Conservation (phyloP, 2,329 filamentous ascomycete species). For the Pleomassaria siparia region DNA sequence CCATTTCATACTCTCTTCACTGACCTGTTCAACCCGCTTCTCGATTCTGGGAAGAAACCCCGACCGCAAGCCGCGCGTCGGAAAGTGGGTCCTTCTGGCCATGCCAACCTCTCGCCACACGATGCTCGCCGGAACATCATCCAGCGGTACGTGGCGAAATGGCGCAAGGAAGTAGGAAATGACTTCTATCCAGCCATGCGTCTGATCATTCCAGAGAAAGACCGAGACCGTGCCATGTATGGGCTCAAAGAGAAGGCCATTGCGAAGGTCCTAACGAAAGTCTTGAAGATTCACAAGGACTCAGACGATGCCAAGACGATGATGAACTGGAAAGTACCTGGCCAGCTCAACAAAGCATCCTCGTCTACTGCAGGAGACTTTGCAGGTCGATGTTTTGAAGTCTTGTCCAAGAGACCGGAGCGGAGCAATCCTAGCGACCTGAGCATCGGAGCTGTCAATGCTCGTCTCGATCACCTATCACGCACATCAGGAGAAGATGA, state of each 20-base stretch:
- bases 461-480: constrained; percentile 76
- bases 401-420: constrained; percentile 81
- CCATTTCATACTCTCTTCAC: constrained; percentile 79
- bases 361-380: constrained; percentile 80
- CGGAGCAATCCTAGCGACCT: constrained; percentile 72
- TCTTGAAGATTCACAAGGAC: constrained; percentile 88
- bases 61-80: constrained; percentile 57
- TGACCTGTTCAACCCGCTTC: constrained; percentile 77
- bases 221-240: constrained; percentile 89
- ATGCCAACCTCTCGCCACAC: constrained; percentile 65
- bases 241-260: constrained; percentile 91
- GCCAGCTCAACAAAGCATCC: constrained; percentile 49
- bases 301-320: constrained; percentile 86
- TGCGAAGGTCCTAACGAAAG: constrained; percentile 84
- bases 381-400: constrained; percentile 82
- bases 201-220: constrained; percentile 88
- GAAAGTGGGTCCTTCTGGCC: constrained; percentile 63
- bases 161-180: constrained; percentile 84
- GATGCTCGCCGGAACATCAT: constrained; percentile 81
- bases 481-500: constrained; percentile 77
- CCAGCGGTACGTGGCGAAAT: constrained; percentile 79
- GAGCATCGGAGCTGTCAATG: constrained; percentile 88
- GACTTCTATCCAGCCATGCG: constrained; percentile 94
- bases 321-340: constrained; percentile 89
- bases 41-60: constrained; percentile 74